A percentile compares a stretch with the other conserved stretches of the same genome.
Evolutionary conservation across 805 yeast genomes (phyloP).

Genomic region (Starmerella sp.): DNA sequence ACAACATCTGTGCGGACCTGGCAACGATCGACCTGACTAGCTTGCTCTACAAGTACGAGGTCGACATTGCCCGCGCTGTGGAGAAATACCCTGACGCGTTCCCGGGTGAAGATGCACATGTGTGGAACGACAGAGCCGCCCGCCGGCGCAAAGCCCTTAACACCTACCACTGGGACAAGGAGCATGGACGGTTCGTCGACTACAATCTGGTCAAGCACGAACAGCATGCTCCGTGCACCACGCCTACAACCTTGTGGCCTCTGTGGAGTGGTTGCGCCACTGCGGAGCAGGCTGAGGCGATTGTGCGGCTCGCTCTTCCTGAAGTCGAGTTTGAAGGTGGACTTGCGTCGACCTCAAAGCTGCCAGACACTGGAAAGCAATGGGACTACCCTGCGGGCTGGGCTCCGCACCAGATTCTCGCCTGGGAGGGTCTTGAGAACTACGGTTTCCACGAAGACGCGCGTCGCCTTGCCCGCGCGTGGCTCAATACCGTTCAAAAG

Average conservation of each 20-base stretch:
- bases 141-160: slow-evolving; percentile 45
- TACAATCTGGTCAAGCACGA: slow-evolving; percentile 51
- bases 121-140: slow-evolving; percentile 55
- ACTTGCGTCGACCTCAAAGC: slow-evolving; percentile 69
- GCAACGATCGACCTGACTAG: slow-evolving; percentile 88
- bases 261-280: slow-evolving; percentile 71
- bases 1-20: slow-evolving; percentile 76
- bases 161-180: slow-evolving; percentile 74
- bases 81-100: slow-evolving; percentile 44
- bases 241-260: slow-evolving; percentile 89
- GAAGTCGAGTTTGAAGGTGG: slow-evolving; percentile 85
- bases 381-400: slow-evolving; percentile 98
- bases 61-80: slow-evolving; percentile 62
- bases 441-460: slow-evolving; percentile 61
- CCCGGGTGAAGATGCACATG: slow-evolving; percentile 35
- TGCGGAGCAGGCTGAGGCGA: slow-evolving; percentile 50
- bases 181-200: slow-evolving; percentile 69
- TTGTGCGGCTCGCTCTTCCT: slow-evolving; percentile 48
- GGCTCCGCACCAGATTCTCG: slow-evolving; percentile 96
- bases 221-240: slow-evolving; percentile 53
- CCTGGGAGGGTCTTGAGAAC: slow-evolving; percentile 74
- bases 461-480: slow-evolving; percentile 64
- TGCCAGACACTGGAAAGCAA: slow-evolving; percentile 65
- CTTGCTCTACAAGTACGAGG: slow-evolving; percentile 77
- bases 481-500: slow-evolving; percentile 75